Conservation (phyloP, 2,329 filamentous ascomycete species). For the Alternaria arborescens region DNA sequence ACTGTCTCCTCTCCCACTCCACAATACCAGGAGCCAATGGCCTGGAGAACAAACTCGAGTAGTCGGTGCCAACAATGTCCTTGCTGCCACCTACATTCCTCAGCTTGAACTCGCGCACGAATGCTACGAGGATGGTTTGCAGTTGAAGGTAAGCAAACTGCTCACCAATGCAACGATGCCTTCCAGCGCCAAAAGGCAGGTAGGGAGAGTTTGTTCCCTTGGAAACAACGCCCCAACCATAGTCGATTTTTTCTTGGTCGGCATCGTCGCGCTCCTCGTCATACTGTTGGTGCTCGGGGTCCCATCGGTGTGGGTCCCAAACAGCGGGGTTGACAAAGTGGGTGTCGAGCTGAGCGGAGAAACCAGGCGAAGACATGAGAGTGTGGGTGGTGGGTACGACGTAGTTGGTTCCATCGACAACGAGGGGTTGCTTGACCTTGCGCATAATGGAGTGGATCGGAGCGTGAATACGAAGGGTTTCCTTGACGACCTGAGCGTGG, state of each 20-base stretch:
- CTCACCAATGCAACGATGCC: constrained; percentile 95
- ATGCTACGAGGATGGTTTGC: constrained; percentile 79
- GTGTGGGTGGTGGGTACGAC: constrained; percentile 82
- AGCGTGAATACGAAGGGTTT: constrained; percentile 88
- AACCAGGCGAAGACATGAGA: constrained; percentile 85
- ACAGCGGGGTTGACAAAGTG: constrained; percentile 83
- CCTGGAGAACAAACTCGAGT: constrained; percentile 60
- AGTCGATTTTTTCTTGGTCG: constrained; percentile 80
- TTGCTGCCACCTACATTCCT: constrained; percentile 75
- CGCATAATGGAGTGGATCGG: constrained; percentile 96
- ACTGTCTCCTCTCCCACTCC: constrained; percentile 74
- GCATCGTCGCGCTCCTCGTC: constrained; percentile 63
- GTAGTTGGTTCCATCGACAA: constrained; percentile 81
- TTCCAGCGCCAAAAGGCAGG: constrained; percentile 90
- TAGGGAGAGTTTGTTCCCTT: constrained; percentile 92
- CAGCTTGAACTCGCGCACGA: constrained; percentile 83
- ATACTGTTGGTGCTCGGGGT: constrained; percentile 64
- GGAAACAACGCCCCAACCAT: constrained; percentile 90
- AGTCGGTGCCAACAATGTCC: constrained; percentile 74
- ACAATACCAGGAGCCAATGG: constrained; percentile 63
- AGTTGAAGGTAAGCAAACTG: constrained; percentile 95
- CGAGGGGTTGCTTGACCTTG: constrained; percentile 87
- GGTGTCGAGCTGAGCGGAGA: constrained; percentile 73
- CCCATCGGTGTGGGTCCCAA: constrained; percentile 95
- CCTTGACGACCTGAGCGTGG: constrained; percentile 85